A percentile compares a stretch with the other conserved stretches of the same genome.
Conservation (phyloP, 352 stramenopile species). For the Pythium aristosporum region DNA sequence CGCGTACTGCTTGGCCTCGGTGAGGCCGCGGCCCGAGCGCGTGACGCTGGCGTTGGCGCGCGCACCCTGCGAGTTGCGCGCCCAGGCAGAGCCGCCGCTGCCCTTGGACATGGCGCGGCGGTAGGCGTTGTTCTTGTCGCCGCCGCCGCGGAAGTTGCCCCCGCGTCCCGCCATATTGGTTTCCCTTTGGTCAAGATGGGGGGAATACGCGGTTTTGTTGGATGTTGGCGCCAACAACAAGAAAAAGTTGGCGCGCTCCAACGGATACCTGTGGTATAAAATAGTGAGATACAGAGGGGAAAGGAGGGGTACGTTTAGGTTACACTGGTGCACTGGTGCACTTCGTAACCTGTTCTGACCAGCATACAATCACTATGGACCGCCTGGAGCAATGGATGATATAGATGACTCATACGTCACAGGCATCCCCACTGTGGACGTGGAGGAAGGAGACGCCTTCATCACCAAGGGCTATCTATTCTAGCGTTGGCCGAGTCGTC, state of each 20-base stretch:
- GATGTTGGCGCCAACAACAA: not conserved
- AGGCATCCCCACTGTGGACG: too few species aligned
- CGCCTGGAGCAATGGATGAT: too few species aligned
- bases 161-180: slow-evolving; percentile 3
- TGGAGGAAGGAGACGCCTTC: too few species aligned
- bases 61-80: slow-evolving; percentile 67
- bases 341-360: not conserved
- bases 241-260: not conserved
- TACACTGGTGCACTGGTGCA: not conserved
- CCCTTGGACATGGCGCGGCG: slow-evolving; percentile 48
- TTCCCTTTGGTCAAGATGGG: not conserved
- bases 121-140: slow-evolving; percentile 35
- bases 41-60: slow-evolving; percentile 50
- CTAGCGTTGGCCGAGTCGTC: not conserved
- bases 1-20: slow-evolving; percentile 52
- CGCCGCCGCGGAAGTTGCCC: not conserved
- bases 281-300: not conserved
- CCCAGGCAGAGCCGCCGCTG: slow-evolving; percentile 45
- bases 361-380: too few species aligned
- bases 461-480: too few species aligned
- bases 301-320: not conserved
- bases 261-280: not conserved
- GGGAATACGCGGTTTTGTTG: not conserved
- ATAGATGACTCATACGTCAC: too few species aligned
- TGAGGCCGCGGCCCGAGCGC: slow-evolving; percentile 50